Percentiles rank a stretch among this genome's conserved stretches.
These are phyloP conservation scores for Talaromyces sp. DNA, from an alignment of 2,329 filamentous ascomycete species.

Conservation along the genomic window DNA sequence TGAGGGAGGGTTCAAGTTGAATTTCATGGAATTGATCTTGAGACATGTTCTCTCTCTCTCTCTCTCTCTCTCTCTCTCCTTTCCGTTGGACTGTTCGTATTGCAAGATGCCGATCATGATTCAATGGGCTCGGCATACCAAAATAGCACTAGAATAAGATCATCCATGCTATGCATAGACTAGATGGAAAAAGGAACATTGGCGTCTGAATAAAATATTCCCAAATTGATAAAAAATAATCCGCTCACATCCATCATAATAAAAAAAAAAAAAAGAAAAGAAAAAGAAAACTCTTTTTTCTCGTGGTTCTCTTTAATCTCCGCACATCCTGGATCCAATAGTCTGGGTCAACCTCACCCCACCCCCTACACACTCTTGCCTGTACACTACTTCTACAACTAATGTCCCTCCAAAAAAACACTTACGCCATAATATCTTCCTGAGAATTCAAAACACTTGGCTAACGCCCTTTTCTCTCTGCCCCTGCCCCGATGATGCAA, in stretches of 20 bases:
- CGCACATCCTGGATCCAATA: constrained; percentile 30
- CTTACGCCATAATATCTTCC: neutral
- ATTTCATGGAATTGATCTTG: no score
- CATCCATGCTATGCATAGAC: neutral
- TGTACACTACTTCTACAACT: neutral
- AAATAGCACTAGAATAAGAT: neutral
- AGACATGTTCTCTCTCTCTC: no score
- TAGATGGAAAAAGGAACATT: neutral
- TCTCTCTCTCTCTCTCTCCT: no score
- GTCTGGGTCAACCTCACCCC: constrained; percentile 12
- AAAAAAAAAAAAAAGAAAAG: neutral
- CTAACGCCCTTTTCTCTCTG: neutral
- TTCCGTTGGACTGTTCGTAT: no score
- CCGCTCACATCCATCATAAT: neutral
- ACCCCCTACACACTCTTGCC: constrained; percentile 11
- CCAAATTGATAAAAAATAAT: neutral
- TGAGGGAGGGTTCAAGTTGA: no score
- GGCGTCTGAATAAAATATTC: neutral
- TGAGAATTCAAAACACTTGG: no score
- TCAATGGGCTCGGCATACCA: neutral
- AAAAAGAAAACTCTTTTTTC: neutral
- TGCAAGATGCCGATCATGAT: neutral
- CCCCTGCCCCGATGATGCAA: constrained; percentile 12
- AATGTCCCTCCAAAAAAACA: neutral
- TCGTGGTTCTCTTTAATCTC: constrained; percentile 21